A percentile compares a stretch with the other conserved stretches of the same genome.
Conservation (phyloP, 495 filamentous ascomycete genomes). For the Aspergillus haitiensis region DNA sequence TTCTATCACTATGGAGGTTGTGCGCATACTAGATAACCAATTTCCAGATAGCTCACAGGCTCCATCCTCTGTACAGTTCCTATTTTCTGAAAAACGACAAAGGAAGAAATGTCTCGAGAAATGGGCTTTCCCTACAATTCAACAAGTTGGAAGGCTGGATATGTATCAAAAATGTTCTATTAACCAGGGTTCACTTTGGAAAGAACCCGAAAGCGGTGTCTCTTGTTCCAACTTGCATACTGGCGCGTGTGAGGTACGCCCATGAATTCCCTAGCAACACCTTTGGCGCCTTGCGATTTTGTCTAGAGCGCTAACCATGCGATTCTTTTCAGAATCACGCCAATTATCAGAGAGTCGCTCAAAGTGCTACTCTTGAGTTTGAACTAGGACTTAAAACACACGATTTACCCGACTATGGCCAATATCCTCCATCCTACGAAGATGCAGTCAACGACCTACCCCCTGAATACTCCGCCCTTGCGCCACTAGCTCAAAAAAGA, state of each 20-base stretch:
- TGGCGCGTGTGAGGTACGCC: slow-evolving; percentile 1
- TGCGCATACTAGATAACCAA: slow-evolving; percentile 7
- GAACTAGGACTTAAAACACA: slow-evolving; percentile 23
- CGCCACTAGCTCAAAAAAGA: slow-evolving; percentile 34
- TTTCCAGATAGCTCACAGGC: neutral
- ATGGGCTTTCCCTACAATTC: neutral
- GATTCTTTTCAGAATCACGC: slow-evolving; percentile 1
- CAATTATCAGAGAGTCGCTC: neutral
- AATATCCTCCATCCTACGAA: slow-evolving; percentile 46
- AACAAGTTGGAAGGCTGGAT: neutral
- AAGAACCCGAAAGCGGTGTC: too few relatives aligned
- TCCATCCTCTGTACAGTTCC: neutral
- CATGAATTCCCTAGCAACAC: neutral
- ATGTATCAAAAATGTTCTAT: too few relatives aligned
- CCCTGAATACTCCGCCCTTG: slow-evolving; percentile 40
- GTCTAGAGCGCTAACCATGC: slow-evolving; percentile 1
- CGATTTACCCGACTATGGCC: slow-evolving; percentile 26
- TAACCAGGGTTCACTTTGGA: too few relatives aligned
- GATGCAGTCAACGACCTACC: slow-evolving; percentile 45
- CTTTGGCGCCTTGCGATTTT: neutral
- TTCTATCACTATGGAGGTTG: slow-evolving; percentile 16
- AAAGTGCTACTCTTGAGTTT: slow-evolving; percentile 14
- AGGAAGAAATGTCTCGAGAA: neutral
- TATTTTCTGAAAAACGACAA: slow-evolving; percentile 4
- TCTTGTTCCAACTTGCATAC: too few relatives aligned